Evolutionary conservation across 1,284 basidiomycete genomes (phyloP).

Genomic region (Cystobasidium slooffiae): DNA sequence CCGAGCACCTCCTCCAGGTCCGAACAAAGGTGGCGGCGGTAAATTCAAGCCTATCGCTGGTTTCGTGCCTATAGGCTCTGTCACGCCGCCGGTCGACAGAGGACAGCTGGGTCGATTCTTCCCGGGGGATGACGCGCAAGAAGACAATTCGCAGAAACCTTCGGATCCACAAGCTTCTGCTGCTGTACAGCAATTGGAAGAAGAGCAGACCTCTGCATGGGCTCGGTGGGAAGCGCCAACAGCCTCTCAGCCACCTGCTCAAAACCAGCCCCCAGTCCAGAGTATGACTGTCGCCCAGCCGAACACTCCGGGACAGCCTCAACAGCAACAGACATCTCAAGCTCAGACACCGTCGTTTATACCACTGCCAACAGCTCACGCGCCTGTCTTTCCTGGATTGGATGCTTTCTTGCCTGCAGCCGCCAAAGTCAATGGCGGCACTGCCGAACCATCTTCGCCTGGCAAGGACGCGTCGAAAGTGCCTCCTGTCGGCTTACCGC

Average conservation of each 20-base stretch:
- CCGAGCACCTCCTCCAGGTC: conserved; percentile 39
- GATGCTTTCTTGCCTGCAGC: neutral
- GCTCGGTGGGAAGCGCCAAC: conserved; percentile 7
- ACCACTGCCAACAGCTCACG: conserved; percentile 19
- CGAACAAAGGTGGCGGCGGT: conserved; percentile 21
- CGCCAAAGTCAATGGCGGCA: neutral
- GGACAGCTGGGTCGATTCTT: conserved; percentile 17
- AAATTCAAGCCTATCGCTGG: conserved; percentile 35
- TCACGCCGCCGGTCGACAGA: conserved; percentile 11
- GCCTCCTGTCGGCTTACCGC: conserved; percentile 10
- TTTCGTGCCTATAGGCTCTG: conserved; percentile 11
- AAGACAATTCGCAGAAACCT: neutral
- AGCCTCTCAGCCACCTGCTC: neutral
- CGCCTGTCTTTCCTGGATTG: conserved; percentile 21
- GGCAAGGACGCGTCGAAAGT: neutral
- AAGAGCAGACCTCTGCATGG: conserved; percentile 15
- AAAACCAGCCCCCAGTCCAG: neutral
- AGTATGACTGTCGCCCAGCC: neutral
- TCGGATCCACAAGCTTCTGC: neutral
- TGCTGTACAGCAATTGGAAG: neutral
- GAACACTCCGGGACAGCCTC: neutral
- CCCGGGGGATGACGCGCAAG: conserved; percentile 1
- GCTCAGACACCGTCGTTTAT: neutral
- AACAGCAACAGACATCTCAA: neutral
- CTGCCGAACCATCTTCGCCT: neutral